Evolutionary conservation across 306 rosid species (phyloP).

Genomic region (Glycine tomentella): DNA sequence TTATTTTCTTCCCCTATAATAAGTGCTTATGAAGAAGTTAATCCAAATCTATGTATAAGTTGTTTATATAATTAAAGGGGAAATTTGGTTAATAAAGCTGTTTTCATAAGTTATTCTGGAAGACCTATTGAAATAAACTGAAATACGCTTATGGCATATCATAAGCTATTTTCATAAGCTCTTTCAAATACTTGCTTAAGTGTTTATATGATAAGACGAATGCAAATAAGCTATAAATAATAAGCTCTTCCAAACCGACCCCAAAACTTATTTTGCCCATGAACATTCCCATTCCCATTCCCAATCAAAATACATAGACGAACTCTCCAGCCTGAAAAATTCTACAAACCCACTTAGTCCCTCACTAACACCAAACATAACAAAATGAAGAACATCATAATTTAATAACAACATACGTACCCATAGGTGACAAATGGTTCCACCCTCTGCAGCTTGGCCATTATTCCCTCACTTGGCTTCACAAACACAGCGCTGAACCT

Average conservation of each 20-base stretch:
- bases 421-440: constrained; percentile 95
- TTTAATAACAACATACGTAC: constrained; percentile 47
- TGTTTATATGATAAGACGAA: neutral
- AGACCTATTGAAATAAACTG: neutral
- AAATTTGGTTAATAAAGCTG: too few species aligned
- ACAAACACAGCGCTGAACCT: constrained; percentile 74
- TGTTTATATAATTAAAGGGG: too few species aligned
- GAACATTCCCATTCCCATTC: neutral
- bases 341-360: neutral
- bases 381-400: neutral
- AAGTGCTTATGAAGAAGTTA: neutral
- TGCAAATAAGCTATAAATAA: neutral
- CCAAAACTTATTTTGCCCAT: neutral
- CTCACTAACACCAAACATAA: neutral
- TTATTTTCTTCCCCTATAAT: neutral
- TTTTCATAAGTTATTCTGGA: neutral
- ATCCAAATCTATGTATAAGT: too few species aligned
- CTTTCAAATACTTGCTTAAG: neutral
- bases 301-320: too few species aligned
- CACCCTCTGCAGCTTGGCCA: constrained; percentile 74
- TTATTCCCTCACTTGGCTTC: constrained; percentile 61
- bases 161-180: neutral
- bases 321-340: neutral
- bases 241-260: neutral
- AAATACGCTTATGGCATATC: neutral